Base-by-base conservation (phyloP, 2,329 filamentous ascomycete genomes). In the Lizonia empirigonia region DNA sequence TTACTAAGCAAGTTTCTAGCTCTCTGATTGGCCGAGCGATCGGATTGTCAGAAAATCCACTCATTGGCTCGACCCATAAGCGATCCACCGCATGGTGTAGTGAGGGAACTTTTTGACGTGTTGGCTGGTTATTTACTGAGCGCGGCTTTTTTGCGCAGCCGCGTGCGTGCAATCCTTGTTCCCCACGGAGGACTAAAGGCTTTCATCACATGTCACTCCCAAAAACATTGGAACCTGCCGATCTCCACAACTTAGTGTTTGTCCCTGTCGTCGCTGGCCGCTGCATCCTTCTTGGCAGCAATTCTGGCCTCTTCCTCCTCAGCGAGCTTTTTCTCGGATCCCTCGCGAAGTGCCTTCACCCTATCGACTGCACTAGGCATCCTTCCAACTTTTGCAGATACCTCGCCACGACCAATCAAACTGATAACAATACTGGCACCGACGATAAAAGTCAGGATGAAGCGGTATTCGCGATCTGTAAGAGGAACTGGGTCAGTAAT, bases 401-500 rank as follows among this genome's bases (percentile, higher is more conserved):
- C 85, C 76, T 92, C 88, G 65, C 91, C 88, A 55, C 92, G 85
- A 32, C 90, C 91, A 56, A 97, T 82, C 60, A 97, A 78, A 57
- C 85, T 93, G 62, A 90, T 77, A 33, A 94, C 85, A 61, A 97
- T 93, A 56, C 88, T 87, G 34, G 84, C 79, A 30, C 93, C 92
- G 22, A 96, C 92, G 54, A 97, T 82, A 71, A 92, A 93, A 2
- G 93, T 97, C 63, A 97, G 80, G 7, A 96, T 87, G 74, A 96
- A 97, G 26, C 93, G 90, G 78, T 97, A 97, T 40, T 86, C 89
- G 32, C 80, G 79, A 42, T 82, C 81, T 7, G 87, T 82, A 5
- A 10, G 18, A n/a, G 19, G 10, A 35, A 24, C 4, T 12, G 90
- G 22, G 86, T 33, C 15, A 50, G 44, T 7, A 15, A 5, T 29